Evolutionary conservation across 805 yeast genomes (phyloP).

Genomic region (Kuraishia floccosa): DNA sequence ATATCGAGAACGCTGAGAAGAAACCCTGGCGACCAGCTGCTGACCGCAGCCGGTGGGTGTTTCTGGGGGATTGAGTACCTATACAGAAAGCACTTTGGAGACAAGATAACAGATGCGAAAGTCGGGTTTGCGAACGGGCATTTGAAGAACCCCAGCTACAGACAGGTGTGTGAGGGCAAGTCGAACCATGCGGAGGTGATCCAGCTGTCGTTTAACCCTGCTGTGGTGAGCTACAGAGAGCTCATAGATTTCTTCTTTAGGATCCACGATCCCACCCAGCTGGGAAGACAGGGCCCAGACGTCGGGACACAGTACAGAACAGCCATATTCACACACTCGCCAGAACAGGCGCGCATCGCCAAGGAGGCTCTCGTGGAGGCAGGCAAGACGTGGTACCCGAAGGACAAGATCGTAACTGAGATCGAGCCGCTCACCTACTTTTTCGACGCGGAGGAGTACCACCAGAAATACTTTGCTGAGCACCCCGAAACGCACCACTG

Average conservation of each 20-base stretch:
- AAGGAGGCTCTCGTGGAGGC: slow-evolving; percentile 32
- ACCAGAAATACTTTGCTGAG: slow-evolving; percentile 67
- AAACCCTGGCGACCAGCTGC: slow-evolving; percentile 30
- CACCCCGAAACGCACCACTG: slow-evolving; percentile 88
- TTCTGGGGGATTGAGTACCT: slow-evolving; percentile 90
- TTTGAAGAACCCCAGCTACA: slow-evolving; percentile 44
- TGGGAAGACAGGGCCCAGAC: slow-evolving; percentile 80
- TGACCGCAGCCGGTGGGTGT: slow-evolving; percentile 57
- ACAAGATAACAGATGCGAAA: slow-evolving; percentile 59
- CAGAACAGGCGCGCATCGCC: slow-evolving; percentile 33
- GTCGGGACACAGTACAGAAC: slow-evolving; percentile 85
- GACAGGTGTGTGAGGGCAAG: slow-evolving; percentile 63
- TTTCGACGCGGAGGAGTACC: slow-evolving; percentile 95
- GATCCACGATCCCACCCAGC: slow-evolving; percentile 90
- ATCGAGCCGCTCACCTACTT: slow-evolving; percentile 59
- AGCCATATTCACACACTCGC: slow-evolving; percentile 55
- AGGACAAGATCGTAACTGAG: slow-evolving; percentile 53
- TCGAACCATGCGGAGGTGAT: slow-evolving; percentile 77
- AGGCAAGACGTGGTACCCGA: slow-evolving; percentile 71
- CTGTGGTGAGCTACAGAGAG: slow-evolving; percentile 41
- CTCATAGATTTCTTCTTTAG: slow-evolving; percentile 76
- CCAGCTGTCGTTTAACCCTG: slow-evolving; percentile 76
- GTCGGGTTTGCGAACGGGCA: slow-evolving; percentile 90
- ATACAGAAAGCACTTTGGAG: slow-evolving; percentile 56
- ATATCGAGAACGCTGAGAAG: slow-evolving; percentile 2